Evolutionary conservation across 2,329 filamentous ascomycete genomes (phyloP).

Genomic region (Colletotrichum chlorophyti): DNA sequence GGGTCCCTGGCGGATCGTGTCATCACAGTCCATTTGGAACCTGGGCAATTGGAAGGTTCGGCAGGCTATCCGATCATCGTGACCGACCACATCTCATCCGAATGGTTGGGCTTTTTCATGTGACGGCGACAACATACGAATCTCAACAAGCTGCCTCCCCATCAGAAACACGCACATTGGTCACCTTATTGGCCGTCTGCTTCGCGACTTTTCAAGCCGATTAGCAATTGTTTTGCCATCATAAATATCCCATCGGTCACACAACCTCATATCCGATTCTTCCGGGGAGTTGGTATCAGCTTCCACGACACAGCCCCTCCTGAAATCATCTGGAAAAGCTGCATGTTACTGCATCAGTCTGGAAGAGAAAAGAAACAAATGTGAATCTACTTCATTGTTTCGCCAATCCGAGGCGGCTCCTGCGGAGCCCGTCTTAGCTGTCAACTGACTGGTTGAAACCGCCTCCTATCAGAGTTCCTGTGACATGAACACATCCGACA

Average conservation of each 20-base stretch:
- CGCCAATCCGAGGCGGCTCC: background rate
- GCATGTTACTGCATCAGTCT: background rate
- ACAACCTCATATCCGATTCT: too few species aligned
- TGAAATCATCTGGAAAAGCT: background rate
- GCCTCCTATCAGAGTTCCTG: conserved; percentile 9
- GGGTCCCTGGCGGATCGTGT: background rate
- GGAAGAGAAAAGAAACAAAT: too few species aligned
- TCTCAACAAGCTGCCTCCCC: background rate
- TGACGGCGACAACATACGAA: background rate
- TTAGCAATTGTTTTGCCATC: too few species aligned
- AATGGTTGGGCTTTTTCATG: background rate
- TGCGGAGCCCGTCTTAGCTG: background rate
- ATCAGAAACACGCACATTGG: too few species aligned
- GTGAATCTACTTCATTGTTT: background rate
- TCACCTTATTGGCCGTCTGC: too few species aligned
- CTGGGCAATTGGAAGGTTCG: background rate
- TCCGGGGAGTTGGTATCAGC: too few species aligned
- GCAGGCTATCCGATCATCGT: background rate
- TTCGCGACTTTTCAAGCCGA: too few species aligned
- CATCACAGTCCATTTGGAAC: conserved; percentile 1
- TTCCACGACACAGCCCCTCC: too few species aligned
- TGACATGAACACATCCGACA: conserved; percentile 10
- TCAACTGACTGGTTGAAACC: conserved; percentile 17
- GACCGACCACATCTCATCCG: background rate
- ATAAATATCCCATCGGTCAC: background rate